Evolutionary conservation across 208 protist species (phyloP), one percentile per base, ranked within the genome.

Genomic region (Angomonas deanei): DNA sequence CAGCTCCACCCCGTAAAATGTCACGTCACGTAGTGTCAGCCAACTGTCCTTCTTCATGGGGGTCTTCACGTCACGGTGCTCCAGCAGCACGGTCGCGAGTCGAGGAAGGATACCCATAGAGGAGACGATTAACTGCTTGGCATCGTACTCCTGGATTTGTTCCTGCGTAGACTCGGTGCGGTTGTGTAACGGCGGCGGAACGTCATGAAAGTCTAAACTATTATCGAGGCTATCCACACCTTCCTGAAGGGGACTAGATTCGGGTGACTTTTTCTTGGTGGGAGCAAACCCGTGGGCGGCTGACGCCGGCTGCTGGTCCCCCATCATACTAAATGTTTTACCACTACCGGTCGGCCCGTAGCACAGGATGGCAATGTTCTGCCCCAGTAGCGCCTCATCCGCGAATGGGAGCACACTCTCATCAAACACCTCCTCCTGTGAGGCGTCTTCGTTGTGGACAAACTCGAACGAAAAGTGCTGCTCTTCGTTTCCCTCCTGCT

Each of bases 281-380:
- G 32, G 33, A n/a, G n/a, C 23, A 1, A 48, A 19, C 19, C 13
- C 15, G 33, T 48, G 38, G 4, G 21, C 3, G 54, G 54, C 38
- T 32, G 23, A 30, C 28, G 36, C 52, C 50, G 55, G 24, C 30
- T 50, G 59, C 33, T 68, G 67, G 39, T 72, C 72, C 32, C 88
- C 88, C 78, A 95, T 95, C 84, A 95, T 92, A 68, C 83, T 95
- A 69, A 87, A 88, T 32, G 88, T 95, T 75, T 95, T 95, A 26
- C 88, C 88, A 55, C 88, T 95, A 32, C 88, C 88, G 3, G 88
- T 95, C 0, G 88, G 85, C 8, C 88, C 88, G 64, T 92, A 92
- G 64, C 88, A 95, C 26, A 92, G 66, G 48, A 95, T 90, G 23
- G 81, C 74, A 15, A 95, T 71, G 63, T 83, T 92, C 66, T 92